Percentiles rank a stretch among this genome's conserved stretches.
Evolutionary conservation across 2,329 filamentous ascomycete genomes (phyloP).

Genomic region (Colletotrichum endophyticum): DNA sequence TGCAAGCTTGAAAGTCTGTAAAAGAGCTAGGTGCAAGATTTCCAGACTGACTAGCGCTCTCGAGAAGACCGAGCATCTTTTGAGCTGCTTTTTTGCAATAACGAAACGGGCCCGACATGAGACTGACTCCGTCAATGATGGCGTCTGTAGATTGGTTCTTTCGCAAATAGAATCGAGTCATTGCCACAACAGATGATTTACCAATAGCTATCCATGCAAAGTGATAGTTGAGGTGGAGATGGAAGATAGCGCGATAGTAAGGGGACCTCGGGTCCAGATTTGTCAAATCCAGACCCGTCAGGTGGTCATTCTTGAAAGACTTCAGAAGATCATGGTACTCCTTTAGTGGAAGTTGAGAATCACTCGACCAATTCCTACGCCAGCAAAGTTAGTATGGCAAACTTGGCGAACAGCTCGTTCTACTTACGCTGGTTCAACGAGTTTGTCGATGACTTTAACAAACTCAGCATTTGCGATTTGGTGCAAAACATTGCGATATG

Average conservation of each 20-base stretch:
- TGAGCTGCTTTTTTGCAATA: conserved; percentile 33
- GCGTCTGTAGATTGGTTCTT: conserved; percentile 4
- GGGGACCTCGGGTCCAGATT: conserved; percentile 29
- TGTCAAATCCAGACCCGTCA: conserved; percentile 27
- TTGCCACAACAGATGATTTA: conserved; percentile 34
- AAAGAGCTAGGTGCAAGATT: conserved; percentile 39
- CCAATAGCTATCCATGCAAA: conserved; percentile 39
- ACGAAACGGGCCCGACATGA: background rate
- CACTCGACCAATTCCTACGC: background rate
- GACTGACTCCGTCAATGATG: background rate
- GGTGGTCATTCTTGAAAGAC: conserved; percentile 32
- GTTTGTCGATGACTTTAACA: conserved; percentile 32
- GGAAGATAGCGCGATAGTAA: conserved; percentile 33
- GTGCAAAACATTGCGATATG: conserved; percentile 27
- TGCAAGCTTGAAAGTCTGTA: conserved; percentile 43
- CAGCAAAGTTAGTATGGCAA: background rate
- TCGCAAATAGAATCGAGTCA: conserved; percentile 18
- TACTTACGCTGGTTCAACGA: conserved; percentile 27
- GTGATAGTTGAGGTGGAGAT: conserved; percentile 39
- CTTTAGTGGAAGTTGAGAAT: background rate
- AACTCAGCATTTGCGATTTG: conserved; percentile 33
- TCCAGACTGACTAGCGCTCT: conserved; percentile 26
- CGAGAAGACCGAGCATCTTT: conserved; percentile 34
- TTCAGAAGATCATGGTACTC: conserved; percentile 27
- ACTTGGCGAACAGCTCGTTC: accelerated